Evolutionary conservation across 768 basidiomycete genomes (phyloP).

Genomic region (Suillus clintonianus): DNA sequence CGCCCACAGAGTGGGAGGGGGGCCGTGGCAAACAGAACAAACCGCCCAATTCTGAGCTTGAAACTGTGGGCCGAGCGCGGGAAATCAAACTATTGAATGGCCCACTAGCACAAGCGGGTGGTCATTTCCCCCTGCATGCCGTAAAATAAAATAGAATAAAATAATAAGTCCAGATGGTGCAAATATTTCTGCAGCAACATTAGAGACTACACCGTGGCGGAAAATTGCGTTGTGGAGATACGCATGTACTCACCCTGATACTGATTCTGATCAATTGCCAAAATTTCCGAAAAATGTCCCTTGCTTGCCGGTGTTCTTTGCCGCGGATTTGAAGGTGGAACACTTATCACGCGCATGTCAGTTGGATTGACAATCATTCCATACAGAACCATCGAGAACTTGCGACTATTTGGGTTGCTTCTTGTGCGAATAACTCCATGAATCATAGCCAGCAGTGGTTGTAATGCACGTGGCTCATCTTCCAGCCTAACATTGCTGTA

Average conservation of each 20-base stretch:
- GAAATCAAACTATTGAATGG: background rate
- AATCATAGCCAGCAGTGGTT: background rate
- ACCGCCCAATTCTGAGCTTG: conserved; percentile 1
- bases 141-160: conserved; percentile 1
- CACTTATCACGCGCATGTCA: background rate
- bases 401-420: background rate
- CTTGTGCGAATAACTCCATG: conserved; percentile 1
- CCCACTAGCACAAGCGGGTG: background rate
- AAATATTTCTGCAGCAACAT: background rate
- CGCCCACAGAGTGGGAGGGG: background rate
- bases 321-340: background rate
- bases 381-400: background rate
- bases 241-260: background rate
- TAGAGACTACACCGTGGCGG: background rate
- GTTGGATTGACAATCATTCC: background rate
- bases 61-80: conserved; percentile 1
- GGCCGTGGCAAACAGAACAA: background rate
- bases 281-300: background rate
- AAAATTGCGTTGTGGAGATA: background rate
- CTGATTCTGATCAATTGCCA: background rate
- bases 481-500: background rate
- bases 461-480: background rate
- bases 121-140: background rate
- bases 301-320: background rate
- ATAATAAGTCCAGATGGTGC: background rate